Conservation (phyloP, 2,329 filamentous ascomycete genomes). For the Ophiostoma sp. region DNA sequence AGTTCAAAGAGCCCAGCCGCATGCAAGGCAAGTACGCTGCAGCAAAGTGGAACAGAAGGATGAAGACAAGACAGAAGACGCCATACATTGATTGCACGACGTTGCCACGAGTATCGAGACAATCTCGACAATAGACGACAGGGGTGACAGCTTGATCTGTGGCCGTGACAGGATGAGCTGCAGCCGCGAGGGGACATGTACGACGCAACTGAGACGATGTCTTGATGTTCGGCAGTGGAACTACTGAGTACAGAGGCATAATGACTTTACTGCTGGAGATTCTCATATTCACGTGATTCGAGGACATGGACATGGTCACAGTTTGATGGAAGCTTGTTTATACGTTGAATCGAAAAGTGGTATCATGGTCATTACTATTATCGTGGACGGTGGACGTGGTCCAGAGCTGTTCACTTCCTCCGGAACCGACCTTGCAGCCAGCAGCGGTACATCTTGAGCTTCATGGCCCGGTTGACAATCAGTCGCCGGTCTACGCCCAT, state of each 20-base stretch:
- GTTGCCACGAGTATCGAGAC: background rate
- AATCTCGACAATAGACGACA: background rate
- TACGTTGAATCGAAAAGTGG: background rate
- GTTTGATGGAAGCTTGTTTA: background rate
- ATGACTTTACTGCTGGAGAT: no score
- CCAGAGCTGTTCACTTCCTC: slow-evolving; percentile 54
- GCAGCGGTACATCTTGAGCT: slow-evolving; percentile 97
- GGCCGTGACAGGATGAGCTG: background rate
- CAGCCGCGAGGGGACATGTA: background rate
- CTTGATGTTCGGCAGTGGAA: background rate
- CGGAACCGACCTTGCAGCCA: slow-evolving; percentile 87
- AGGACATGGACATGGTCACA: background rate
- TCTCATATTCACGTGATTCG: background rate
- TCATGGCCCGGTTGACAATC: slow-evolving; percentile 85
- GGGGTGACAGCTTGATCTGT: background rate
- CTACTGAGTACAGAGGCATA: no score
- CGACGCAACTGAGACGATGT: background rate
- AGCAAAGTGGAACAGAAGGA: background rate
- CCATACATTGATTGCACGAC: background rate
- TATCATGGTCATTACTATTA: slow-evolving; percentile 21
- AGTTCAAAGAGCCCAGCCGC: background rate
- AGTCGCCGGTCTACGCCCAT: slow-evolving; percentile 84
- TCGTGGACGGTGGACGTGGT: background rate
- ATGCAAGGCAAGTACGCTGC: background rate
- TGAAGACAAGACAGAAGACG: background rate